Conservation (phyloP, 306 rosid species). For the Inga leiocalycina region DNA sequence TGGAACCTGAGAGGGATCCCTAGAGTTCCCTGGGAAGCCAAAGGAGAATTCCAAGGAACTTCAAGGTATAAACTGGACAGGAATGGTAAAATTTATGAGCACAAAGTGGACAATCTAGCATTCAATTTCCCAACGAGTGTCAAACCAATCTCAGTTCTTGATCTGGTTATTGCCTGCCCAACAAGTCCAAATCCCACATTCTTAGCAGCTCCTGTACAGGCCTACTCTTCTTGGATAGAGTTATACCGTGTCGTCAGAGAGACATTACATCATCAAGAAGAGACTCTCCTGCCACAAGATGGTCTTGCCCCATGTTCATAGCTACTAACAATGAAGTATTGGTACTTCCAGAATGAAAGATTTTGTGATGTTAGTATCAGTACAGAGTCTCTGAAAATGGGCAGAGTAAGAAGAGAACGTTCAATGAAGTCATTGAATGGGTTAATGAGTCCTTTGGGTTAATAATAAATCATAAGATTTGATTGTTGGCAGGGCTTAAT, state of each 20-base stretch:
- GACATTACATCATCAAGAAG: slow-evolving; percentile 57
- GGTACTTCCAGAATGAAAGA: background rate
- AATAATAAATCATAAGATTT: too few relatives aligned
- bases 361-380: background rate
- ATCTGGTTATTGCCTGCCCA: slow-evolving; percentile 86
- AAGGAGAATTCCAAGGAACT: slow-evolving; percentile 94
- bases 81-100: slow-evolving; percentile 89
- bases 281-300: slow-evolving; percentile 59
- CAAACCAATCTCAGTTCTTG: slow-evolving; percentile 79
- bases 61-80: slow-evolving; percentile 82
- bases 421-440: too few relatives aligned
- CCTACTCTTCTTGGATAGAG: slow-evolving; percentile 74
- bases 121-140: slow-evolving; percentile 76
- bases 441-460: too few relatives aligned
- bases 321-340: slow-evolving; percentile 3
- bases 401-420: too few relatives aligned
- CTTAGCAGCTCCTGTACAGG: slow-evolving; percentile 59
- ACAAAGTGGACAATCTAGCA: slow-evolving; percentile 89
- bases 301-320: slow-evolving; percentile 74
- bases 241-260: slow-evolving; percentile 69
- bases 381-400: too few relatives aligned
- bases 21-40: slow-evolving; percentile 91
- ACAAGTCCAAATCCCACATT: slow-evolving; percentile 90
- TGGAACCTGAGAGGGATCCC: slow-evolving; percentile 95
- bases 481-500: too few relatives aligned